Percentiles rank a stretch among this genome's conserved stretches.
Evolutionary conservation across 1,284 basidiomycete species (phyloP).

Genomic region (Papiliotrema fonsecae): DNA sequence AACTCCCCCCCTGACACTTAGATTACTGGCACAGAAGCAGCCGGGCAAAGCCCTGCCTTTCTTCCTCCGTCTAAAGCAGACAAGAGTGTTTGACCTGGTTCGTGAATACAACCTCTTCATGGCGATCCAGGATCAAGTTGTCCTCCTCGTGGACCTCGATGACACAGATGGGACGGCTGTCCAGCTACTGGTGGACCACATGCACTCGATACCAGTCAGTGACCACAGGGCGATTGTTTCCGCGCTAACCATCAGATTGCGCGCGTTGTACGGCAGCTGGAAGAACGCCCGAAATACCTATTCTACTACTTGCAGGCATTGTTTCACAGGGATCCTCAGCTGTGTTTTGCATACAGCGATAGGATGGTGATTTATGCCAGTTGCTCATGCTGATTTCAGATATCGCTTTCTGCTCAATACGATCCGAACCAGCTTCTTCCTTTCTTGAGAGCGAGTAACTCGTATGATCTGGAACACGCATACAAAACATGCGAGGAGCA

Average conservation of each 20-base stretch:
- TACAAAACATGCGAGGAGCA: conserved; percentile 77
- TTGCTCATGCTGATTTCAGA: conserved; percentile 49
- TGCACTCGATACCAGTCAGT: conserved; percentile 87
- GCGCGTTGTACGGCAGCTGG: conserved; percentile 82
- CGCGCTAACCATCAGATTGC: conserved; percentile 57
- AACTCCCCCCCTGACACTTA: conserved; percentile 36
- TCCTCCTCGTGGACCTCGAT: conserved; percentile 90
- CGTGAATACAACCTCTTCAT: conserved; percentile 91
- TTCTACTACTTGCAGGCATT: conserved; percentile 92
- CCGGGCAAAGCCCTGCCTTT: conserved; percentile 90
- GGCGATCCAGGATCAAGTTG: conserved; percentile 87
- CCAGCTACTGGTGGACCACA: conserved; percentile 84
- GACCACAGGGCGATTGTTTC: neutral
- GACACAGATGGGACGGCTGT: conserved; percentile 63
- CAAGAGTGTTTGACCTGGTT: conserved; percentile 92
- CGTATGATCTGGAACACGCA: conserved; percentile 88
- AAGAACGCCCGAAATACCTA: conserved; percentile 70
- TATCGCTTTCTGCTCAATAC: conserved; percentile 87
- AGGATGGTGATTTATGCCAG: conserved; percentile 59
- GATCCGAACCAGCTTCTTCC: conserved; percentile 74
- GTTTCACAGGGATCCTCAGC: conserved; percentile 77
- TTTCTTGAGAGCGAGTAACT: conserved; percentile 84
- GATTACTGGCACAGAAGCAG: conserved; percentile 68
- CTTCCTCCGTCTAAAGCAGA: conserved; percentile 75
- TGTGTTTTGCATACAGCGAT: conserved; percentile 77